Percentiles rank a stretch among this genome's conserved stretches.
Conservation (phyloP, 2,329 filamentous ascomycete species). For the Phaeosphaeriaceae sp. region DNA sequence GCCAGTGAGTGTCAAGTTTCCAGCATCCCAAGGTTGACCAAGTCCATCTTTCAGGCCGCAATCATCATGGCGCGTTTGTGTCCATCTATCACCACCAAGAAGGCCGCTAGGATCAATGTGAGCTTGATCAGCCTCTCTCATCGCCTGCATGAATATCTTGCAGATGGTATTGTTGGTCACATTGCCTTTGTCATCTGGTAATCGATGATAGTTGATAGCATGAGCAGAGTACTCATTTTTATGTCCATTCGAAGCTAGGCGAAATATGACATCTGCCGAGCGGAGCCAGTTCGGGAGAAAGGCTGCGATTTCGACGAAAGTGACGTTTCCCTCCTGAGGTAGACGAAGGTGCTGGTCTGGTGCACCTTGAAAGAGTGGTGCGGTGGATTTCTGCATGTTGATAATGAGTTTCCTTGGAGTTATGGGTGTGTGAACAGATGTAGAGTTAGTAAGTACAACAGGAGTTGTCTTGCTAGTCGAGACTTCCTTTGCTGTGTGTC, state of each 20-base stretch:
- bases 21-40: neutral
- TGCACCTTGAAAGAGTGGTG: neutral
- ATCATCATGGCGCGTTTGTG: too few relatives aligned
- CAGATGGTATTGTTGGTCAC: neutral
- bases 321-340: constrained; percentile 9
- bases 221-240: neutral
- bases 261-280: constrained; percentile 5
- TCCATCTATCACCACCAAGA: too few relatives aligned
- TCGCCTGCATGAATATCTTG: constrained; percentile 2
- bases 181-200: neutral
- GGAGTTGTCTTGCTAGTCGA: too few relatives aligned
- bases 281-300: constrained; percentile 11
- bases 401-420: too few relatives aligned
- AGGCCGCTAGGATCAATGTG: neutral
- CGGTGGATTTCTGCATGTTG: neutral
- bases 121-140: neutral
- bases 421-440: too few relatives aligned
- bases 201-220: constrained; percentile 7
- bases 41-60: neutral
- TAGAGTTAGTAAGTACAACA: too few relatives aligned
- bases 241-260: constrained; percentile 9
- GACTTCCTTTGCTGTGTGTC: too few relatives aligned
- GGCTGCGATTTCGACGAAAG: constrained; percentile 8
- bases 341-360: neutral
- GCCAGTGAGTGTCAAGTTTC: neutral